Evolutionary conservation across 371 early-diverging fungal species (phyloP).

Genomic region (Apophysomyces ossiformis): DNA sequence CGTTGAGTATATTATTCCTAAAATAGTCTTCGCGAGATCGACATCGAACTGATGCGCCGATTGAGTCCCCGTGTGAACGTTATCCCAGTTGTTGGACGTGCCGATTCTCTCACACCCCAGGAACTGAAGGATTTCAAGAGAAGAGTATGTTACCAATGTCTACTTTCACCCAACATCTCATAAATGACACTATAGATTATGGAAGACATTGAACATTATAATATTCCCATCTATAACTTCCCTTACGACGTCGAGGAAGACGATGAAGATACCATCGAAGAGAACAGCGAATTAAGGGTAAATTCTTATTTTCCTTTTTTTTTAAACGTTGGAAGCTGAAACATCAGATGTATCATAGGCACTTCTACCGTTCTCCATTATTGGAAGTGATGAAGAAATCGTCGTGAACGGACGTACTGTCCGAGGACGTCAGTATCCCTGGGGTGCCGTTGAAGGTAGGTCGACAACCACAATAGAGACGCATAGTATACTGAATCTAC

Average conservation of each 20-base stretch:
- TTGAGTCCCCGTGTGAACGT: slow-evolving; percentile 93
- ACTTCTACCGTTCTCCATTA: slow-evolving; percentile 94
- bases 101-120: slow-evolving; percentile 76
- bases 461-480: not conserved
- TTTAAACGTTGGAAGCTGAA: not conserved
- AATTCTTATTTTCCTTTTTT: slow-evolving; percentile 13
- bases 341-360: slow-evolving; percentile 23
- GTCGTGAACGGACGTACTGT: slow-evolving; percentile 73
- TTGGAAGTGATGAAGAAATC: slow-evolving; percentile 96
- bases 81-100: slow-evolving; percentile 89
- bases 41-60: slow-evolving; percentile 96
- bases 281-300: slow-evolving; percentile 89
- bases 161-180: not conserved
- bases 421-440: slow-evolving; percentile 97
- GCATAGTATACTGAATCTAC: not conserved
- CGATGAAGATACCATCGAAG: slow-evolving; percentile 94
- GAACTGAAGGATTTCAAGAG: slow-evolving; percentile 83
- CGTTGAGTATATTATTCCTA: not conserved
- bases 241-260: slow-evolving; percentile 80
- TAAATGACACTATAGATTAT: slow-evolving; percentile 64
- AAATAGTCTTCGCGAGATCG: slow-evolving; percentile 89
- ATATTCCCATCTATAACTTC: slow-evolving; percentile 90
- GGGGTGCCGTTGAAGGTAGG: slow-evolving; percentile 95
- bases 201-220: slow-evolving; percentile 92
- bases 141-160: slow-evolving; percentile 53